phyloP scores from a whole-genome alignment of 1,139 yeast genomes.

The Yamadazyma diddensiae region DNA sequence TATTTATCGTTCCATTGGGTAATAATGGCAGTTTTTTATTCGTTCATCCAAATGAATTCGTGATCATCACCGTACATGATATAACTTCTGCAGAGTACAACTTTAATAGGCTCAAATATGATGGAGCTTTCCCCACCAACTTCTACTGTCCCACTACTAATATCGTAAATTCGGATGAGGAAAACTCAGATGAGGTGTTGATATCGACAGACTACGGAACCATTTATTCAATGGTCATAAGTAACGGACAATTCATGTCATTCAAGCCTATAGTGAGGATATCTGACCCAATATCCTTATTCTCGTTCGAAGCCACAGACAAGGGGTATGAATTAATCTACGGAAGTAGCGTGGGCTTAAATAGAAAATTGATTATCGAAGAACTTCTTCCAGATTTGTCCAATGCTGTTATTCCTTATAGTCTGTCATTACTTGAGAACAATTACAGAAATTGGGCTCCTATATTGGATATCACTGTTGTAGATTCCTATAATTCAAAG shows the following conservation, averaged over 20 bases:
- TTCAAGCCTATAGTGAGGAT: slow-evolving; percentile 24
- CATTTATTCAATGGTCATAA: slow-evolving; percentile 29
- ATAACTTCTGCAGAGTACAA: slow-evolving; percentile 46
- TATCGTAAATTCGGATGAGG: slow-evolving; percentile 12
- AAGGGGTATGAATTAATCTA: slow-evolving; percentile 24
- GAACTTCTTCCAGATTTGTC: slow-evolving; percentile 9
- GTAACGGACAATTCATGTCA: slow-evolving; percentile 11
- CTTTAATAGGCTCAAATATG: slow-evolving; percentile 20
- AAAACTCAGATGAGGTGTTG: slow-evolving; percentile 31
- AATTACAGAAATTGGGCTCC: slow-evolving; percentile 52
- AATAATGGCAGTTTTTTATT: slow-evolving; percentile 33
- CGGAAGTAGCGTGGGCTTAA: slow-evolving; percentile 36
- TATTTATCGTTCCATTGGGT: slow-evolving; percentile 36
- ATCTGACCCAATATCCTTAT: slow-evolving; percentile 32
- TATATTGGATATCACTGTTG: slow-evolving; percentile 36
- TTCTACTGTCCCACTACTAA: slow-evolving; percentile 25
- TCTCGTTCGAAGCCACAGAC: slow-evolving; percentile 23
- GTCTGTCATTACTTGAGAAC: slow-evolving; percentile 10
- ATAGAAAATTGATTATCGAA: slow-evolving; percentile 25
- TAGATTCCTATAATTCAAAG: slow-evolving; percentile 24
- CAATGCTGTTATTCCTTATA: slow-evolving; percentile 14
- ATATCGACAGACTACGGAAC: slow-evolving; percentile 43
- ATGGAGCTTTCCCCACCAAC: slow-evolving; percentile 38
- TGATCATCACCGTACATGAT: slow-evolving; percentile 38
- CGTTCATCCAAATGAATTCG: slow-evolving; percentile 25